Evolutionary conservation across 805 yeast species (phyloP), one percentile per base, ranked within the genome.

Genomic region (Jamesozyma gamospora): DNA sequence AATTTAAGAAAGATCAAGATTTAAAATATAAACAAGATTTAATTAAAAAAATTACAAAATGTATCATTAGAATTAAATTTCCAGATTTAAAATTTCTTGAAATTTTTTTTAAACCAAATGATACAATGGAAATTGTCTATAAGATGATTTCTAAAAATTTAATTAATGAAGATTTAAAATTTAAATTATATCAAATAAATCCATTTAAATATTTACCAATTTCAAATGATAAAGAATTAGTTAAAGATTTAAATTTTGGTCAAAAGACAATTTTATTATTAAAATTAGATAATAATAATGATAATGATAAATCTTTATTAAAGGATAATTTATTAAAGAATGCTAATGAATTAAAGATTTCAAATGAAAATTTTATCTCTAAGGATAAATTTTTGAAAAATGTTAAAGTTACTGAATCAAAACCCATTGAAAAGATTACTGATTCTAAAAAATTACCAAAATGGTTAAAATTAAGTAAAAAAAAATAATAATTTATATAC

Each of bases 51-150:
- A 32, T 50, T 2, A 30, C 52, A 12, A 54, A 56, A 35, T 68
- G 75, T 37, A 52, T 63, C 7, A 53, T 79, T 1, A 63, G 85
- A 41, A 49, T 79, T 10, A 65, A 71, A 39, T 72, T 80, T 42
- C 83, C 84, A 0, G 82, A 79, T 53, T 66, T 69, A 40, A 64
- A 69, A 3, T 63, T 62, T 17, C 51, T 79, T 1, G 77, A 79
- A 46, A 62, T 74, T 14, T 65, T 60, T n/a, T 71, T 79, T 46
- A 51, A 52, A 10, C 66, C 75, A 6, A 48, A 50, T 1, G 75
- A 75, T 36, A 67, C 72, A 0, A 50, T 62, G 35, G 14, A 33
- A 0, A 51, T 49, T 9, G 44, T 67, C 6, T 66, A 67, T 41
- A 41, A 46, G 0, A 44, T 51, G 28, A 56, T 64, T 4, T 32